A percentile compares a stretch with the other conserved stretches of the same genome.
Conservation (phyloP, 768 basidiomycete species). For the Calocybe gangraenosa region DNA sequence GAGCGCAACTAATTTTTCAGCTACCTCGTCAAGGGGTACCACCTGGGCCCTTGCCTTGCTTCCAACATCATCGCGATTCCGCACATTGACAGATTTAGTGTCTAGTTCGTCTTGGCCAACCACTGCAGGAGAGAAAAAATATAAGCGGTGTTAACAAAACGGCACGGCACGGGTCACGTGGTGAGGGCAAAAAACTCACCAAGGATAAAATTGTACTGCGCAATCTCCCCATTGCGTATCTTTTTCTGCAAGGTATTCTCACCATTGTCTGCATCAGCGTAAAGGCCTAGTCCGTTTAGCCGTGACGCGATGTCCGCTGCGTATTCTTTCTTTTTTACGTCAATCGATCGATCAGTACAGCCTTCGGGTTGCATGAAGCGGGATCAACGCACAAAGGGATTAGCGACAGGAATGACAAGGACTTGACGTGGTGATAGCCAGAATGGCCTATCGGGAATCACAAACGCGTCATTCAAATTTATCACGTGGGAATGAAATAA, state of each 20-base stretch:
- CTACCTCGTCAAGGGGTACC: constrained; percentile 65
- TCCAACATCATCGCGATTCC: constrained; percentile 92
- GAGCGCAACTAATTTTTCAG: constrained; percentile 65
- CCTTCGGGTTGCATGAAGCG: constrained; percentile 1
- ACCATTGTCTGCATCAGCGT: constrained; percentile 88
- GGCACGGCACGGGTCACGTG: background rate
- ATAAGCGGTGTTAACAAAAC: constrained; percentile 2
- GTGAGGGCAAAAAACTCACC: constrained; percentile 45
- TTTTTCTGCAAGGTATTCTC: constrained; percentile 94
- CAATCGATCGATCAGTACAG: constrained; percentile 12
- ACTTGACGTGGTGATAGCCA: constrained; percentile 98
- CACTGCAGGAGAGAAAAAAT: constrained; percentile 52
- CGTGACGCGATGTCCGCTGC: constrained; percentile 74
- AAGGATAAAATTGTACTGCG: constrained; percentile 97
- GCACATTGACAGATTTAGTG: constrained; percentile 84
- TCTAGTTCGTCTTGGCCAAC: constrained; percentile 94
- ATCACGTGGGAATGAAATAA: background rate
- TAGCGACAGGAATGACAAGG: constrained; percentile 89
- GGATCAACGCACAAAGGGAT: constrained; percentile 66
- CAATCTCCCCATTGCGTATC: constrained; percentile 94
- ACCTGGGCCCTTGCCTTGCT: constrained; percentile 79
- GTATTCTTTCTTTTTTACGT: constrained; percentile 72
- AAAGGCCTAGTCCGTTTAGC: constrained; percentile 69
- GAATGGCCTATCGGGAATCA: constrained; percentile 69
- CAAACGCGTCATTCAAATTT: background rate